phyloP scores from a whole-genome alignment of 192 early-diverging fungal species.

The Dispira parvispora region DNA sequence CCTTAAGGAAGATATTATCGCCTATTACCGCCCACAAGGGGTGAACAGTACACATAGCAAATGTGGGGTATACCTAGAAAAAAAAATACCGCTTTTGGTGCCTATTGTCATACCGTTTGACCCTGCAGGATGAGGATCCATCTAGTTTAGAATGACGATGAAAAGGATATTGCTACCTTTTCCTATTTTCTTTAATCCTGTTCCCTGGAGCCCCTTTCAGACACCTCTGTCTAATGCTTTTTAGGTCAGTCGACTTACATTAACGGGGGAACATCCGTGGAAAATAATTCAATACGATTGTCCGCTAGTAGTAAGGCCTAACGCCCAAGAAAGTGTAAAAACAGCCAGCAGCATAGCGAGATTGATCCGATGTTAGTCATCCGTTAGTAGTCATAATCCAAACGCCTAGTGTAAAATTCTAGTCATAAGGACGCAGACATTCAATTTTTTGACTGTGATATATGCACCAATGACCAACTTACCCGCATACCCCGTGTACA shows the following conservation, averaged over 20 bases:
- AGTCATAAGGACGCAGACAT: background rate
- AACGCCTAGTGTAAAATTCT: background rate
- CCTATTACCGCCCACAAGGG: too few relatives aligned
- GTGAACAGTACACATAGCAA: too few relatives aligned
- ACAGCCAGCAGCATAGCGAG: background rate
- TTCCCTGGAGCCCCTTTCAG: too few relatives aligned
- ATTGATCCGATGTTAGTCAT: background rate
- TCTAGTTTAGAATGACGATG: too few relatives aligned
- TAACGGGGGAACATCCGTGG: constrained; percentile 53
- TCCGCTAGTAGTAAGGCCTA: constrained; percentile 52
- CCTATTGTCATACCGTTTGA: too few relatives aligned
- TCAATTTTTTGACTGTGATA: background rate
- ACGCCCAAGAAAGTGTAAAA: background rate
- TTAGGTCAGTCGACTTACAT: constrained; percentile 29
- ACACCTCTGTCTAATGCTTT: background rate
- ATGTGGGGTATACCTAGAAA: too few relatives aligned
- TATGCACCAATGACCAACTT: constrained; percentile 13
- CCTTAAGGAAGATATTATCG: too few relatives aligned
- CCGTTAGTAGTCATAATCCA: background rate
- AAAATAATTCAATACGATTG: constrained; percentile 50
- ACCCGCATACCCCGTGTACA: constrained; percentile 61
- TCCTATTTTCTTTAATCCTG: too few relatives aligned
- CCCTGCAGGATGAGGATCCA: too few relatives aligned
- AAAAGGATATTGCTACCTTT: too few relatives aligned
- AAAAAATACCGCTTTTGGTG: too few relatives aligned